A percentile compares a stretch with the other conserved stretches of the same genome.
Conservation (phyloP, 2,329 filamentous ascomycete species). For the Ophiocordyceps polyrhachis-furcata region DNA sequence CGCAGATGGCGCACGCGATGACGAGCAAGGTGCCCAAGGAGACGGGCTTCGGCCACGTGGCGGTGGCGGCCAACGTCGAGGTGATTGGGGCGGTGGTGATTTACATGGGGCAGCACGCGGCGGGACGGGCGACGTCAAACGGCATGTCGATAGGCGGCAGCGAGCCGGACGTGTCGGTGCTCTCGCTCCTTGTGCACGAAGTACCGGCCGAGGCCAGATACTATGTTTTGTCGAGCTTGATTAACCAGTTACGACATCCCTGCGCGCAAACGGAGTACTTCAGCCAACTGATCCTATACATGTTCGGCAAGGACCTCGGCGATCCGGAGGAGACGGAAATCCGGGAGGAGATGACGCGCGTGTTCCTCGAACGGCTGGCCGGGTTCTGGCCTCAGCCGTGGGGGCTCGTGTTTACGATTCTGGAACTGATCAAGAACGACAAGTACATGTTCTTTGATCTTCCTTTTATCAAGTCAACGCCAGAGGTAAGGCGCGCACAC, state of each 20-base stretch:
- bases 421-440: conserved; percentile 82
- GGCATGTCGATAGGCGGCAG: conserved; percentile 26
- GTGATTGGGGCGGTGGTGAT: conserved; percentile 71
- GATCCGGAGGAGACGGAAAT: conserved; percentile 65
- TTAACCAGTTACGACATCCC: conserved; percentile 82
- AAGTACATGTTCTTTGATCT: conserved; percentile 85
- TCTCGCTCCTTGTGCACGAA: conserved; percentile 61
- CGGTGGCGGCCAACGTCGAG: conserved; percentile 47
- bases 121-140: conserved; percentile 37
- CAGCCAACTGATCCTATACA: conserved; percentile 62
- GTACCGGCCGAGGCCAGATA: conserved; percentile 65
- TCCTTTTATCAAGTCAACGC: conserved; percentile 75
- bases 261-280: conserved; percentile 88
- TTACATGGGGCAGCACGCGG: conserved; percentile 59
- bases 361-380: conserved; percentile 73
- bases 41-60: conserved; percentile 46
- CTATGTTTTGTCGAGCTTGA: conserved; percentile 64
- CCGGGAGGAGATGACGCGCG: conserved; percentile 76
- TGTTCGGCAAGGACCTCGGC: conserved; percentile 60
- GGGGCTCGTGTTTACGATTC: conserved; percentile 74
- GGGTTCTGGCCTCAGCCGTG: conserved; percentile 88
- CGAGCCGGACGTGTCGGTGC: conserved; percentile 42
- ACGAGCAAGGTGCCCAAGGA: conserved; percentile 37
- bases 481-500: conserved; percentile 43
- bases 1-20: conserved; percentile 58